A percentile compares a stretch with the other conserved stretches of the same genome.
These are phyloP conservation scores for Diplodia scrobiculata DNA, from an alignment of 2,329 filamentous ascomycete genomes.

Conservation along the genomic window DNA sequence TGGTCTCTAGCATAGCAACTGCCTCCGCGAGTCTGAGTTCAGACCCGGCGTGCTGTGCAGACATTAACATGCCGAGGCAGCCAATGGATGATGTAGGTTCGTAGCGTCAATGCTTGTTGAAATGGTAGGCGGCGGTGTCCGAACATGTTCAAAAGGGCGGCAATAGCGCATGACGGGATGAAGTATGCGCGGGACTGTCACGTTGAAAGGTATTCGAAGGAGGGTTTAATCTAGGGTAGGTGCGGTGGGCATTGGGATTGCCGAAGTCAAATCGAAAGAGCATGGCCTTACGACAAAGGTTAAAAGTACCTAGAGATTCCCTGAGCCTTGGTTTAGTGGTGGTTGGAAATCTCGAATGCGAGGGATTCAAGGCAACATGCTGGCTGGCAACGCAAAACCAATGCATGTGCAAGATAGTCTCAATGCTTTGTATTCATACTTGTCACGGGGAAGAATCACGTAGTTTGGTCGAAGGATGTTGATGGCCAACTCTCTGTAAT, in stretches of 20 bases:
- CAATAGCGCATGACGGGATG: constrained; percentile 62
- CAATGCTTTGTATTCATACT: neutral
- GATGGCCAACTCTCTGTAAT: neutral
- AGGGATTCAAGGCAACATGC: neutral
- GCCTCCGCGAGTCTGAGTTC: too few species aligned
- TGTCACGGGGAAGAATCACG: neutral
- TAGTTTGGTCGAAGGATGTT: neutral
- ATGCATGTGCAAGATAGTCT: neutral
- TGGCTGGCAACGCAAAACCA: neutral
- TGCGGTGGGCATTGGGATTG: constrained; percentile 55
- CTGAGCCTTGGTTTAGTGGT: neutral
- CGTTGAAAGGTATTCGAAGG: constrained; percentile 54
- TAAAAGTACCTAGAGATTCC: neutral
- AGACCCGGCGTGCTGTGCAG: too few species aligned
- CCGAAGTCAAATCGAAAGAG: constrained; percentile 65
- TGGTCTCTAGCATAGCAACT: too few species aligned
- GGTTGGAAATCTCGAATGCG: neutral
- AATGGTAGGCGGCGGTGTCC: constrained; percentile 38
- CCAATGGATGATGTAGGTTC: too few species aligned
- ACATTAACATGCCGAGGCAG: too few species aligned
- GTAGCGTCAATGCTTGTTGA: too few species aligned
- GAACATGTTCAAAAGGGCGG: constrained; percentile 61
- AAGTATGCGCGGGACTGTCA: constrained; percentile 65
- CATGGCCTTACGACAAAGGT: neutral
- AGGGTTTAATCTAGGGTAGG: constrained; percentile 60